Evolutionary conservation across 1,284 basidiomycete species (phyloP).

Genomic region (Malassezia obtusa): DNA sequence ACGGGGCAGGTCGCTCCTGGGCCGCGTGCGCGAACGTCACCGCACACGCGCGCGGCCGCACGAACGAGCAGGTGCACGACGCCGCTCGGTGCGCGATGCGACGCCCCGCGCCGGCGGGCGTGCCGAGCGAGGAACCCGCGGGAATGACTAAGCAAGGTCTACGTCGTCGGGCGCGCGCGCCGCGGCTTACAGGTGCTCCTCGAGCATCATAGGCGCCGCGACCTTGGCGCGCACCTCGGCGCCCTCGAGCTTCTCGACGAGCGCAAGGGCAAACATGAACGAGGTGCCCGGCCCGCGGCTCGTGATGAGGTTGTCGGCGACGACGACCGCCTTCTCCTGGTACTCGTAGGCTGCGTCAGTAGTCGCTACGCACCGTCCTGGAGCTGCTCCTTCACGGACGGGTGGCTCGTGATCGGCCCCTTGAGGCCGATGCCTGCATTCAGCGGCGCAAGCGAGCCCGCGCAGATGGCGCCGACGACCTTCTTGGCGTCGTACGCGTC

Average conservation of each 20-base stretch:
- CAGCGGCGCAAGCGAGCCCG: conserved; percentile 58
- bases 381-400: conserved; percentile 60
- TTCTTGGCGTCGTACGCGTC: conserved; percentile 54
- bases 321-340: conserved; percentile 65
- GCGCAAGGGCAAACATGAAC: conserved; percentile 64
- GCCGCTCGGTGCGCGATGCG: too few species aligned
- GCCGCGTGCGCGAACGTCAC: too few species aligned
- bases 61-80: neutral
- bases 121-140: too few species aligned
- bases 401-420: conserved; percentile 65
- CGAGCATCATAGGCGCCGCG: conserved; percentile 59
- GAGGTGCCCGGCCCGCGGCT: conserved; percentile 74
- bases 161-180: too few species aligned
- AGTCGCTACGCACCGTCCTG: conserved; percentile 52
- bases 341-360: conserved; percentile 60
- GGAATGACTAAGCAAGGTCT: too few species aligned
- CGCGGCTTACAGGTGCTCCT: conserved; percentile 5
- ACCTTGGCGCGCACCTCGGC: conserved; percentile 61
- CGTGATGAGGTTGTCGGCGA: conserved; percentile 61
- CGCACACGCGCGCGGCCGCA: too few species aligned
- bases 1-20: too few species aligned
- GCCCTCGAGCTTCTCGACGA: conserved; percentile 64
- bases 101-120: too few species aligned
- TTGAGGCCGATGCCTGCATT: conserved; percentile 56
- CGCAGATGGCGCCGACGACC: conserved; percentile 35